These are phyloP conservation scores for Pichia membranifaciens DNA, from an alignment of 805 yeast genomes.

Conservation along the genomic window DNA sequence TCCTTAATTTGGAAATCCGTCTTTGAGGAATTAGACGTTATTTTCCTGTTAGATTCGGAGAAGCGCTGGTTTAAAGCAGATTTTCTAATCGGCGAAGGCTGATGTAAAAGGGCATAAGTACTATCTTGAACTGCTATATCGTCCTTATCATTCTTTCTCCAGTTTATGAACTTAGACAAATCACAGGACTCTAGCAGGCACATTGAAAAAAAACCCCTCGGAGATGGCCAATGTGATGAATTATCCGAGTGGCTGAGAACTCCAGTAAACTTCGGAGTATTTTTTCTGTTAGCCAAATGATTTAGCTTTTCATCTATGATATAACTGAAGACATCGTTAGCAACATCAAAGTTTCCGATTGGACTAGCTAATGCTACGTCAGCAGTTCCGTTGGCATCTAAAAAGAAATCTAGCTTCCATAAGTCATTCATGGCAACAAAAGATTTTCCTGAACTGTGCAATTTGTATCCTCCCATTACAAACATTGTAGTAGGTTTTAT, in stretches of 20 bases:
- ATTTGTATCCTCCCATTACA: conserved; percentile 46
- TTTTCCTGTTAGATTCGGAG: not conserved
- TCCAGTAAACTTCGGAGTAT: conserved; percentile 19
- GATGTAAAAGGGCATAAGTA: too few species aligned
- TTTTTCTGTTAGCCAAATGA: conserved; percentile 7
- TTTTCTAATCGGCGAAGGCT: not conserved
- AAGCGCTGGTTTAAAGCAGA: not conserved
- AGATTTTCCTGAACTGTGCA: conserved; percentile 23
- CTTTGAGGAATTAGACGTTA: not conserved
- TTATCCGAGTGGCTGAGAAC: conserved; percentile 18
- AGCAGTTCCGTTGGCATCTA: conserved; percentile 30
- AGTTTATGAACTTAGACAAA: conserved; percentile 8
- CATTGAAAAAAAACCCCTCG: conserved; percentile 27
- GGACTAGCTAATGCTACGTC: conserved; percentile 29
- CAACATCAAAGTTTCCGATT: conserved; percentile 25
- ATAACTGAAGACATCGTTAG: conserved; percentile 19
- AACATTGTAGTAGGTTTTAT: conserved; percentile 31
- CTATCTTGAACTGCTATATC: too few species aligned
- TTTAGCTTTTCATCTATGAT: conserved; percentile 18
- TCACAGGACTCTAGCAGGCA: conserved; percentile 18
- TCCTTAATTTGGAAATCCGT: not conserved
- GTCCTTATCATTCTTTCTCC: not conserved
- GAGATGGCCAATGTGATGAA: conserved; percentile 26
- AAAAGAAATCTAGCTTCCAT: conserved; percentile 30
- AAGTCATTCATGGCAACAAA: conserved; percentile 31